Evolutionary conservation across 139 green algal genomes (phyloP).

Genomic region (Zygnema cylindricum): DNA sequence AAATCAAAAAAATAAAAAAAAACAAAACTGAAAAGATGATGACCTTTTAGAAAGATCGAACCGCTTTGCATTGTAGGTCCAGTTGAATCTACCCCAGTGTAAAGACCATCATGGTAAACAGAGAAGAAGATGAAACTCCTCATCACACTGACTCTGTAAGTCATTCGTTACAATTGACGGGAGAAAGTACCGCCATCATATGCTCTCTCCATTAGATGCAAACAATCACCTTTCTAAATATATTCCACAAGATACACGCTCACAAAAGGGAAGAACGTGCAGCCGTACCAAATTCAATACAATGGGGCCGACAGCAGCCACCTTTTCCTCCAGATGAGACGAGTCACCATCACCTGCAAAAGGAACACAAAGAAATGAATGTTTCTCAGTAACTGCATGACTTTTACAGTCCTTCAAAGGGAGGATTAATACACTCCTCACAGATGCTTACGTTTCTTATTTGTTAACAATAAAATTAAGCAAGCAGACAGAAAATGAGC

Average conservation of each 20-base stretch:
- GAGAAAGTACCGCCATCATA: background rate
- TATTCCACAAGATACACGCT: slow-evolving; percentile 13
- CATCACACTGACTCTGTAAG: background rate
- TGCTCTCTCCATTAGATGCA: background rate
- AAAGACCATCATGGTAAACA: background rate
- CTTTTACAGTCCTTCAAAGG: too few relatives aligned
- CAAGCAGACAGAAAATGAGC: too few relatives aligned
- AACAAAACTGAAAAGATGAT: background rate
- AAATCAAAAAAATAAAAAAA: slow-evolving; percentile 9
- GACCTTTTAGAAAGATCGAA: too few relatives aligned
- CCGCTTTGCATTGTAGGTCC: too few relatives aligned
- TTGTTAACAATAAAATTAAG: too few relatives aligned
- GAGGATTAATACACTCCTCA: too few relatives aligned
- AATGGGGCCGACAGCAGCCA: background rate
- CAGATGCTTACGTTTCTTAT: too few relatives aligned
- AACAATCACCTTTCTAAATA: background rate
- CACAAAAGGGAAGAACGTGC: too few relatives aligned
- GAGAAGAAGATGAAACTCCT: slow-evolving; percentile 19
- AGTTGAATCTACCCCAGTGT: background rate
- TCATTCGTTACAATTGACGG: slow-evolving; percentile 5
- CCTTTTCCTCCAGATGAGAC: background rate
- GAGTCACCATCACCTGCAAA: background rate
- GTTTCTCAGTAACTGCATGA: too few relatives aligned
- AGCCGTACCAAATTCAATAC: background rate
- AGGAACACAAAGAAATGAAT: background rate